Conservation (phyloP, 1,284 basidiomycete species). For the Gomphus sp. region DNA sequence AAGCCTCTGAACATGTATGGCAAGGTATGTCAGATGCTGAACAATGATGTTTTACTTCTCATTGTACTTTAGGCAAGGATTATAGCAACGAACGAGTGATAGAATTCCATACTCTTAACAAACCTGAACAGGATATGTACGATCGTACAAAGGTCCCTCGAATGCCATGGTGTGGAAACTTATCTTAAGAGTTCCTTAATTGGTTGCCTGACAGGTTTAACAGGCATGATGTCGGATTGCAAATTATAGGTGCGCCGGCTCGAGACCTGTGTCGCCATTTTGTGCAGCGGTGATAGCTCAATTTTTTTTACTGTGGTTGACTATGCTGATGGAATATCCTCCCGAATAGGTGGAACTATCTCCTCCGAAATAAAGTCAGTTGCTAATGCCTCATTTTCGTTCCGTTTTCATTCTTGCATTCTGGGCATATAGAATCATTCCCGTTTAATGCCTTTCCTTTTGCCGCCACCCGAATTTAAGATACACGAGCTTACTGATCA, state of each 20-base stretch:
- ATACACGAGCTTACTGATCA: conserved; percentile 71
- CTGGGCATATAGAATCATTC: conserved; percentile 66
- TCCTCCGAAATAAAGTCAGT: conserved; percentile 81
- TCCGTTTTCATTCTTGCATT: conserved; percentile 11
- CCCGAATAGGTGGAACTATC: conserved; percentile 71
- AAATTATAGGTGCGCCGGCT: conserved; percentile 94
- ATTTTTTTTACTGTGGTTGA: conserved; percentile 6
- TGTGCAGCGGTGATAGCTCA: conserved; percentile 61
- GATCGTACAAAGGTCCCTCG: conserved; percentile 82
- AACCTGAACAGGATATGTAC: conserved; percentile 93
- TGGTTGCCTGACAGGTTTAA: neutral
- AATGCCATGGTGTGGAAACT: conserved; percentile 81
- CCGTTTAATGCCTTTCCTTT: conserved; percentile 85
- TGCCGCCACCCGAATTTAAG: conserved; percentile 91
- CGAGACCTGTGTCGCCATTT: conserved; percentile 95
- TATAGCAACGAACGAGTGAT: conserved; percentile 86
- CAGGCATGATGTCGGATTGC: conserved; percentile 95
- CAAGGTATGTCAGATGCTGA: conserved; percentile 40
- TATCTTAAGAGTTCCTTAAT: neutral
- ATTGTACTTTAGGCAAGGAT: conserved; percentile 60
- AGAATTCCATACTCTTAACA: conserved; percentile 85
- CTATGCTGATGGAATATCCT: conserved; percentile 14
- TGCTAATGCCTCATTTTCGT: conserved; percentile 12
- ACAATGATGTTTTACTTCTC: neutral
- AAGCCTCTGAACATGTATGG: conserved; percentile 72